Conservation (phyloP, 768 basidiomycete genomes). For the Omphalotus guepiniiformis region DNA sequence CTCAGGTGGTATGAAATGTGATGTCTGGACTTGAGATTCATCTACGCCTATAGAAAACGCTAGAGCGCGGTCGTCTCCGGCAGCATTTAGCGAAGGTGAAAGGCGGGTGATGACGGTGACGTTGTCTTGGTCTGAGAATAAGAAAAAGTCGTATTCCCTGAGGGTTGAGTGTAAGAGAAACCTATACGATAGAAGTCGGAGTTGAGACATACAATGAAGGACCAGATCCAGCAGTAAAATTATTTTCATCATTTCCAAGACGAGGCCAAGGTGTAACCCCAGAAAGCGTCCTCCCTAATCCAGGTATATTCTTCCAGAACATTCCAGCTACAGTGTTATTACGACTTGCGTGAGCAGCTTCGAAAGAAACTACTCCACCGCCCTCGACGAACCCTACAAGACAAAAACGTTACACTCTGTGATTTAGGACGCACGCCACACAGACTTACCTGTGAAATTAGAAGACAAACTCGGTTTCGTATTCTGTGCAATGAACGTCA, state of each 20-base stretch:
- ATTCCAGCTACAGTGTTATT: slow-evolving; percentile 46
- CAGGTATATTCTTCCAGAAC: slow-evolving; percentile 55
- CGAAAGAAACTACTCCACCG: slow-evolving; percentile 59
- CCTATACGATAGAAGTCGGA: neutral
- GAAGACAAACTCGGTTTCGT: slow-evolving; percentile 34
- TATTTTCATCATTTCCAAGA: slow-evolving; percentile 41
- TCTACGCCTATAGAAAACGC: slow-evolving; percentile 51
- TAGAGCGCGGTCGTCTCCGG: slow-evolving; percentile 45
- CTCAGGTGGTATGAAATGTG: slow-evolving; percentile 40
- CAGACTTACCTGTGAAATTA: slow-evolving; percentile 42
- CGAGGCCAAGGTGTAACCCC: slow-evolving; percentile 59
- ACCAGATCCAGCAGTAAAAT: slow-evolving; percentile 59
- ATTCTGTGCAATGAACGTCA: slow-evolving; percentile 27
- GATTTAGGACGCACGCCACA: neutral
- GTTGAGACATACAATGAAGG: slow-evolving; percentile 46
- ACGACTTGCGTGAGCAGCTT: slow-evolving; percentile 55
- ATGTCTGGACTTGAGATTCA: slow-evolving; percentile 32
- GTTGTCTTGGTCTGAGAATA: slow-evolving; percentile 49
- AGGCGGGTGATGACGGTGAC: slow-evolving; percentile 44
- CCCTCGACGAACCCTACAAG: slow-evolving; percentile 56
- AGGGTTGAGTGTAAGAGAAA: neutral
- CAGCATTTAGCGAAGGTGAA: slow-evolving; percentile 51
- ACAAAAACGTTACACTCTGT: neutral
- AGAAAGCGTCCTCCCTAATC: slow-evolving; percentile 56
- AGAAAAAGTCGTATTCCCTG: slow-evolving; percentile 65